Evolutionary conservation across 2,329 filamentous ascomycete species (phyloP), one percentile per base, ranked within the genome.

Genomic region (Aspergillus sp.): DNA sequence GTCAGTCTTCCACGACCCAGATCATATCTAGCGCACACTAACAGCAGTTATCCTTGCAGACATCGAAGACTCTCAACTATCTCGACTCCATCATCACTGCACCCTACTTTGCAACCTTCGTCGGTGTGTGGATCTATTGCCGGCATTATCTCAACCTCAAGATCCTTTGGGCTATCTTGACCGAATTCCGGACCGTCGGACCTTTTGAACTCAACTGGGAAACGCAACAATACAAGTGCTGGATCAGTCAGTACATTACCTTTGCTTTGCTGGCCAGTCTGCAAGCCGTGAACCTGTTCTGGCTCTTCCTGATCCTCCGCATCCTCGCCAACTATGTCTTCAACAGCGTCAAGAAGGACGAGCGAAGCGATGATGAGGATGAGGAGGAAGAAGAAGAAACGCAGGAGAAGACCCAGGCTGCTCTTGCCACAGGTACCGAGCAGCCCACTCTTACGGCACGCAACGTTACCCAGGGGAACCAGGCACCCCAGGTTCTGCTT

Each of bases 41-140:
- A 15, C 41, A 27, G 27, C 46, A 22, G 47, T 46, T 33, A 22
- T 33, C 17, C 13, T 19, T 46, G 13, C 41, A 90, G 85, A 93
- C 88, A 2, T 95, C 89, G 52, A 96, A 96, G 74, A 81, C 84
- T 4, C 81, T 96, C 59, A 95, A 95, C 74, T 96, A 97, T 72
- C 73, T 96, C 58, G 86, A 95, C 64, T 83, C 84, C 47, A 74
- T 79, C 49, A 74, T 94, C 41, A 87, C 88, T n/a, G 82, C 78
- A 0, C 89, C 88, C 13, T 95, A 91, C 74, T 96, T 93, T 70
- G 81, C 80, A 63, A 56, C 86, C 58, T 96, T 95, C 74, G 85
- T 94, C 67, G 74, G 74, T 55, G 76, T 85, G 51, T 97, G 90
- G 90, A 83, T 89, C 62, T 96, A 97, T 74, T 75, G 91, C 53